Evolutionary conservation across 371 early-diverging fungal species (phyloP), one percentile per base, ranked within the genome.

Genomic region (Ordospora colligata): DNA sequence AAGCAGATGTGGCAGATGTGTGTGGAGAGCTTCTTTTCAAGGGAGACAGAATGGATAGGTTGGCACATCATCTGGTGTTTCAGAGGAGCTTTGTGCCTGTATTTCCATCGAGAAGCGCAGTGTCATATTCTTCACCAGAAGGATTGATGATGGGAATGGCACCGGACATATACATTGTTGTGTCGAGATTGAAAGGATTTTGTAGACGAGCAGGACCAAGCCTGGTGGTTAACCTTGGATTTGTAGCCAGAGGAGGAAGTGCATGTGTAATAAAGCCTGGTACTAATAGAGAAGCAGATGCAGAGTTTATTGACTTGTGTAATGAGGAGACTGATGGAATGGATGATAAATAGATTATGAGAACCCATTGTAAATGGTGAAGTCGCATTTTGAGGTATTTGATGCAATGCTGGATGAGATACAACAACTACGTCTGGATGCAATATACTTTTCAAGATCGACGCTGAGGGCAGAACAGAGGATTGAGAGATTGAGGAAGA

Each of bases 121-220:
- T 82, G 0, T 27, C 32, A 0, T 76, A 62, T 53, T 40, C 52
- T 49, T 10, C 21, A 1, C 58, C 58, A 37, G 50, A 62, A 17
- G 25, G 19, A 27, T 46, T 82, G 22, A 17, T 63, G 19, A 73
- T 76, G 76, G 22, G 45, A 0, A 27, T 72, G 1, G 17, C 65
- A n/a, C 82, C 82, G 8, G 76, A 82, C 65, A 25, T 79, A 32
- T 79, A 65, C 51, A 58, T 82, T 37, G 37, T 72, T 46, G 53
- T 64, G 11, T 79, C 73, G 6, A 73, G 54, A 54, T 37, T 79
- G 32, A 49, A 62, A 11, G 12, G 23, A 6, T 82, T 82, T 62
- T 51, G 19, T 25, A 76, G 63, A 50, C n/a, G 53, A 10, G 64
- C 52, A 4, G 73, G 76, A 2, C 76, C 77, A 3, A 67, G 65